Conservation (phyloP, 768 basidiomycete species). For the Gloeopeniophorella convolvens region DNA sequence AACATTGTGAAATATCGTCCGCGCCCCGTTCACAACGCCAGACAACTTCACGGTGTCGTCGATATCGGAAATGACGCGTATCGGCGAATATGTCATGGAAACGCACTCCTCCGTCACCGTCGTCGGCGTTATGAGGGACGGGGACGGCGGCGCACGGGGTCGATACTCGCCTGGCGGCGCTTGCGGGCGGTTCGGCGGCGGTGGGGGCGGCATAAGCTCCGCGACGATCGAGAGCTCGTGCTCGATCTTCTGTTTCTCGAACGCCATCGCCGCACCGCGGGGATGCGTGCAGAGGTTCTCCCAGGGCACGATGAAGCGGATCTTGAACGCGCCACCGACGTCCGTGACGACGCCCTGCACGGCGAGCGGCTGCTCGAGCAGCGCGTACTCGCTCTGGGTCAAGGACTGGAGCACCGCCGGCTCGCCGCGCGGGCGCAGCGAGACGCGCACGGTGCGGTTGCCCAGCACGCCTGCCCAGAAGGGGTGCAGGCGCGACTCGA, state of each 20-base stretch:
- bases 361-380: constrained; percentile 36
- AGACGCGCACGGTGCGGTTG: constrained; percentile 53
- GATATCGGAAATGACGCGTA: constrained; percentile 87
- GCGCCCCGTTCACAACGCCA: constrained; percentile 70
- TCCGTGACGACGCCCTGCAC: constrained; percentile 48
- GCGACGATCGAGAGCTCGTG: constrained; percentile 52
- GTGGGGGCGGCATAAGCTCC: constrained; percentile 39
- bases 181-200: constrained; percentile 24
- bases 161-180: constrained; percentile 5
- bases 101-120: constrained; percentile 23
- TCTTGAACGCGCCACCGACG: constrained; percentile 69
- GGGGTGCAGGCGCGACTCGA: constrained; percentile 66
- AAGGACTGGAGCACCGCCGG: constrained; percentile 24
- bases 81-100: constrained; percentile 49
- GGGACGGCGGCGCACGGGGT: not conserved
- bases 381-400: constrained; percentile 6
- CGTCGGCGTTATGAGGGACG: constrained; percentile 5
- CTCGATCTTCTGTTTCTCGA: constrained; percentile 37
- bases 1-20: constrained; percentile 82
- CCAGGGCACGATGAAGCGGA: constrained; percentile 59
- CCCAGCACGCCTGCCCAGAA: constrained; percentile 77
- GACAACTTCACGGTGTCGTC: constrained; percentile 89
- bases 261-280: constrained; percentile 47
- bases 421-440: constrained; percentile 46
- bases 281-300: constrained; percentile 60